Percentiles rank a stretch among this genome's conserved stretches.
phyloP scores from a whole-genome alignment of 805 yeast species.

The Saturnispora sanitii region DNA sequence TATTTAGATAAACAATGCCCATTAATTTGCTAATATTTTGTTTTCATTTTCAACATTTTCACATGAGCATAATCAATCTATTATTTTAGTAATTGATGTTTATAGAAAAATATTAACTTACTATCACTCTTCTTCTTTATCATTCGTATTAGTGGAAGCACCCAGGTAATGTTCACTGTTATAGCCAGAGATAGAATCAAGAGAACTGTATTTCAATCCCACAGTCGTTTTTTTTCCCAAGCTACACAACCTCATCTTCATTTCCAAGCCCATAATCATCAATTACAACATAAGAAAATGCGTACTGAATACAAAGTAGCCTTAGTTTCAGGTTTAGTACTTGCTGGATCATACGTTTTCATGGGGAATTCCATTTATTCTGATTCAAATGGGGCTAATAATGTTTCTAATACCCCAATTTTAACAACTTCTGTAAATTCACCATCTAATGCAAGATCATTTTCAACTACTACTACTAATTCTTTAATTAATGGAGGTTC shows the following conservation, averaged over 20 bases:
- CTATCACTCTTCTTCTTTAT: no score
- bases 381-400: constrained; percentile 18
- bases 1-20: no score
- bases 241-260: not conserved
- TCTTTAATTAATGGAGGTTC: constrained; percentile 36
- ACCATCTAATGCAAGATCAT: constrained; percentile 16
- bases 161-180: no score
- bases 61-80: no score
- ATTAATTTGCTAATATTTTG: no score
- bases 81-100: no score
- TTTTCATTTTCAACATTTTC: no score
- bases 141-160: no score
- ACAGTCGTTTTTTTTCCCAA: constrained; percentile 1
- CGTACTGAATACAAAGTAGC: constrained; percentile 25
- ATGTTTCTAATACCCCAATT: constrained; percentile 5
- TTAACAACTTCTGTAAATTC: not conserved
- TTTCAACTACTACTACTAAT: constrained; percentile 26
- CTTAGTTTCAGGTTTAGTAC: constrained; percentile 25
- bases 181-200: no score
- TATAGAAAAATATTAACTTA: no score
- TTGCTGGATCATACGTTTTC: constrained; percentile 28
- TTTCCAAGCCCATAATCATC: constrained; percentile 6
- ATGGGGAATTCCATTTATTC: constrained; percentile 21
- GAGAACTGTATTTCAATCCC: no score
- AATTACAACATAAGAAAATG: constrained; percentile 14